phyloP scores from a whole-genome alignment of 768 basidiomycete genomes.

The Tephrocybe sp. region DNA sequence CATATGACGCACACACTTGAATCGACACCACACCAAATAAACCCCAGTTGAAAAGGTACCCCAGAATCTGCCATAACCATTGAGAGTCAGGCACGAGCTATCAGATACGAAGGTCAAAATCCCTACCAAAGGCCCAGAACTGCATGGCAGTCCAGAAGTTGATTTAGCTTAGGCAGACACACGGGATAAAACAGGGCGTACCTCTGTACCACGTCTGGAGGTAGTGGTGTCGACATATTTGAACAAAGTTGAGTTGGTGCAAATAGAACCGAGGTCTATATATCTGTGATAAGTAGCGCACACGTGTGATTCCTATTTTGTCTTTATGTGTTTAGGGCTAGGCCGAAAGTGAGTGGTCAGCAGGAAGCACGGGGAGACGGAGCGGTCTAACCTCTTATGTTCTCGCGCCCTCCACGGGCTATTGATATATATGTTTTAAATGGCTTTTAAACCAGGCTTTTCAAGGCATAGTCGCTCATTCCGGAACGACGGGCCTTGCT shows the following conservation, averaged over 20 bases:
- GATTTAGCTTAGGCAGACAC: background rate
- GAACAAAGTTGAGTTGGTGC: background rate
- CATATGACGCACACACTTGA: slow-evolving; percentile 26
- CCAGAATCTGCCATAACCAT: slow-evolving; percentile 21
- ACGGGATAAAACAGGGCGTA: background rate
- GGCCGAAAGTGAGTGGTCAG: too few species aligned
- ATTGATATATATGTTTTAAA: too few species aligned
- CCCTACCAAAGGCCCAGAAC: slow-evolving; percentile 20
- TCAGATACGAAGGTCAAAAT: background rate
- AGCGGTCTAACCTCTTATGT: too few species aligned
- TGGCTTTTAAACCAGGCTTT: too few species aligned
- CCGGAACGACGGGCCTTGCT: too few species aligned
- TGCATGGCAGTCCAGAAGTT: background rate
- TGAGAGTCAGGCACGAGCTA: background rate
- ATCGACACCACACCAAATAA: slow-evolving; percentile 26
- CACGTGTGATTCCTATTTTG: too few species aligned
- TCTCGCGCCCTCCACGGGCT: too few species aligned
- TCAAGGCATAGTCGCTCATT: too few species aligned
- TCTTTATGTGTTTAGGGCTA: too few species aligned
- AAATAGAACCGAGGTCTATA: background rate
- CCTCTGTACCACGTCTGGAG: slow-evolving; percentile 15
- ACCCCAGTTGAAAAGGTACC: slow-evolving; percentile 26
- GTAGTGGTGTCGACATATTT: slow-evolving; percentile 10
- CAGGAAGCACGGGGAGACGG: too few species aligned
- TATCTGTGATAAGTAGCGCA: background rate